Evolutionary conservation across 441 rosid genomes (phyloP).

Genomic region (Pelargonium cotyledonis): DNA sequence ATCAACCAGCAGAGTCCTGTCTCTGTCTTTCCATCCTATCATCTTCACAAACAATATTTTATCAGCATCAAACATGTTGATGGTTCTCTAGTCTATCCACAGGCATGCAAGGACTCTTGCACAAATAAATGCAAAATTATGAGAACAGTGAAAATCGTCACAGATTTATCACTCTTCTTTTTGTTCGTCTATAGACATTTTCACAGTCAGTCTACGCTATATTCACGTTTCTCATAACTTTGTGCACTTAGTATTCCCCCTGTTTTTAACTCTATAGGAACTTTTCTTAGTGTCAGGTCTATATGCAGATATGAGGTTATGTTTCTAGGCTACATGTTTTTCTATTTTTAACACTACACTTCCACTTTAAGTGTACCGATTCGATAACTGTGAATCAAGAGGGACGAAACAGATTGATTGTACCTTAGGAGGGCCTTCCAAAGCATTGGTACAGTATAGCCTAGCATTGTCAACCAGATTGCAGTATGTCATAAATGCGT

Average conservation of each 20-base stretch:
- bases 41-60: slow-evolving; percentile 34
- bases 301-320: background rate
- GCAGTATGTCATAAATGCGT: slow-evolving; percentile 58
- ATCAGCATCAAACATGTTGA: background rate
- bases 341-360: background rate
- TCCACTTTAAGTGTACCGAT: background rate
- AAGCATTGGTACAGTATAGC: slow-evolving; percentile 62
- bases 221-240: no score
- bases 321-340: no score
- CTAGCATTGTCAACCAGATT: slow-evolving; percentile 66
- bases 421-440: slow-evolving; percentile 64
- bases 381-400: background rate
- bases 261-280: no score
- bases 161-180: no score
- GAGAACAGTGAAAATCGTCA: no score
- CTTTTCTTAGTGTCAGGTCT: no score
- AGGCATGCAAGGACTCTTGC: background rate
- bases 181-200: no score
- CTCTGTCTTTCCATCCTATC: slow-evolving; percentile 69
- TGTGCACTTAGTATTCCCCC: no score
- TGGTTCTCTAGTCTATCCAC: no score
- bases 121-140: no score
- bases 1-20: slow-evolving; percentile 50
- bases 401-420: background rate
- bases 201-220: no score